phyloP scores from a whole-genome alignment of 2,329 filamentous ascomycete genomes.

The Capronia americana region DNA sequence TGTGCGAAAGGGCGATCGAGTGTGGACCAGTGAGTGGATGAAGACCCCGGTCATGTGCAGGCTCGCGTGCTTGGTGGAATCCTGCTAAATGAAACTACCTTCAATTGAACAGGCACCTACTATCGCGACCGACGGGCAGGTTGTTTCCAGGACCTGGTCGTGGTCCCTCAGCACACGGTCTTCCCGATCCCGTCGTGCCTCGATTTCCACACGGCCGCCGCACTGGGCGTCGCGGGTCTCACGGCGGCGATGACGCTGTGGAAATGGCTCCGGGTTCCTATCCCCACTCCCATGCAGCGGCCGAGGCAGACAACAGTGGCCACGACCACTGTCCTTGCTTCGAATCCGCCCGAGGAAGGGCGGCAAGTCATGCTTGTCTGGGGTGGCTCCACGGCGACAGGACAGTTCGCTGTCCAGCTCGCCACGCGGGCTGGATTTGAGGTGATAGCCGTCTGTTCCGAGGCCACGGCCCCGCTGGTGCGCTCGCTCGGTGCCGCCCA shows the following conservation, averaged over 20 bases:
- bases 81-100: no score
- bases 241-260: slow-evolving; percentile 54
- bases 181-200: slow-evolving; percentile 47
- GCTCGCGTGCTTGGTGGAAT: no score
- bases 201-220: slow-evolving; percentile 46
- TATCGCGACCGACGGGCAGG: slow-evolving; percentile 52
- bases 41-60: neutral
- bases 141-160: slow-evolving; percentile 53
- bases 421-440: slow-evolving; percentile 45
- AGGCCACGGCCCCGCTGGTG: slow-evolving; percentile 43
- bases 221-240: slow-evolving; percentile 51
- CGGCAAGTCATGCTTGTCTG: slow-evolving; percentile 43
- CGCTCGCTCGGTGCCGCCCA: slow-evolving; percentile 44
- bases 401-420: slow-evolving; percentile 52
- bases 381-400: slow-evolving; percentile 53
- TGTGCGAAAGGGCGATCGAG: slow-evolving; percentile 42
- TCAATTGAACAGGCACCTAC: slow-evolving; percentile 43
- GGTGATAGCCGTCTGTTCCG: slow-evolving; percentile 48
- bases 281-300: slow-evolving; percentile 34
- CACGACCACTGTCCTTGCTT: slow-evolving; percentile 40
- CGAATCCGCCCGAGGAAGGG: no score
- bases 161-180: slow-evolving; percentile 53
- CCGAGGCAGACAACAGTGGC: slow-evolving; percentile 16
- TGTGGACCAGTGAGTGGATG: slow-evolving; percentile 44
- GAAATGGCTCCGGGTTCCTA: slow-evolving; percentile 48